Evolutionary conservation across 805 yeast species (phyloP).

Genomic region (Teunomyces aglyptinius): DNA sequence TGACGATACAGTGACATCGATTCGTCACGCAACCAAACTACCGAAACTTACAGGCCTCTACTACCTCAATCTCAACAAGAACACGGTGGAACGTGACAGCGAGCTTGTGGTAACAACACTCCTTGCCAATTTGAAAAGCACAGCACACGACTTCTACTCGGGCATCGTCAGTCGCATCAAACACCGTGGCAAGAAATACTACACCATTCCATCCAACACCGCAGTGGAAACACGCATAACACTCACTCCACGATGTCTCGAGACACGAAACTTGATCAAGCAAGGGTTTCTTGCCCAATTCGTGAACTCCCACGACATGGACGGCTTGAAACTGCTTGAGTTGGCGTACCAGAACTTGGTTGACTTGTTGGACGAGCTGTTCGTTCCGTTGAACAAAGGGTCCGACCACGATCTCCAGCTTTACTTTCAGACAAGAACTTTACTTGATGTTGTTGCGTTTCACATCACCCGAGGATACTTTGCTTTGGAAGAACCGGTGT

Average conservation of each 20-base stretch:
- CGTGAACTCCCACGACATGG: slow-evolving; percentile 32
- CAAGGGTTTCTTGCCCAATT: slow-evolving; percentile 35
- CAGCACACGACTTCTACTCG: slow-evolving; percentile 34
- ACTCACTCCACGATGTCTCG: slow-evolving; percentile 37
- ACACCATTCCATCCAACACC: slow-evolving; percentile 28
- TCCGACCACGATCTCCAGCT: slow-evolving; percentile 30
- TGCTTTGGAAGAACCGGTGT: slow-evolving; percentile 54
- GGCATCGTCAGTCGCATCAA: slow-evolving; percentile 30
- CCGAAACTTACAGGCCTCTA: slow-evolving; percentile 32
- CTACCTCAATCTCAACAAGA: slow-evolving; percentile 15
- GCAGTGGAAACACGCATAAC: slow-evolving; percentile 26
- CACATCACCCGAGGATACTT: slow-evolving; percentile 63
- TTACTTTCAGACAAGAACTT: slow-evolving; percentile 35
- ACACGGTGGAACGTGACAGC: slow-evolving; percentile 23
- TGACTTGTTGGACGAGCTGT: slow-evolving; percentile 19
- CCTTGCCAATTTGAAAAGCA: slow-evolving; percentile 26
- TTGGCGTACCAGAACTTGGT: slow-evolving; percentile 31
- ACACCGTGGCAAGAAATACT: slow-evolving; percentile 37
- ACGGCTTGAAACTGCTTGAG: slow-evolving; percentile 30
- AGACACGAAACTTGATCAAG: slow-evolving; percentile 37
- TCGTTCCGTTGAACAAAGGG: slow-evolving; percentile 6
- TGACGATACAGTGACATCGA: slow-evolving; percentile 20
- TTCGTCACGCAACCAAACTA: slow-evolving; percentile 29
- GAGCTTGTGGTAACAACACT: slow-evolving; percentile 31
- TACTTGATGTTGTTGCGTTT: slow-evolving; percentile 60